Evolutionary conservation across 2,329 filamentous ascomycete species (phyloP).

Genomic region (Gnomoniopsis sp.): DNA sequence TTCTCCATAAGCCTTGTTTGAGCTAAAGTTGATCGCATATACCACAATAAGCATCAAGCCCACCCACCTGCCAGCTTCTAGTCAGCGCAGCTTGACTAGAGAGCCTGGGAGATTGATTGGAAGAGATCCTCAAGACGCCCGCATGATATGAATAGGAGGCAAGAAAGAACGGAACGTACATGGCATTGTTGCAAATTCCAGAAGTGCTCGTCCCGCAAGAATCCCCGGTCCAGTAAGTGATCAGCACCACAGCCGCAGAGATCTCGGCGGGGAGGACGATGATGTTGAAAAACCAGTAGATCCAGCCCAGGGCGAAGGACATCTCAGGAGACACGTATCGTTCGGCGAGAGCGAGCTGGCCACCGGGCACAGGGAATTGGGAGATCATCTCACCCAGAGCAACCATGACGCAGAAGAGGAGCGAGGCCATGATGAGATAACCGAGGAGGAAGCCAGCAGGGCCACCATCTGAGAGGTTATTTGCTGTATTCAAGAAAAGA

Average conservation of each 20-base stretch:
- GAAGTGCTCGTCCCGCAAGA: slow-evolving; percentile 13
- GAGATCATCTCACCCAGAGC: slow-evolving; percentile 16
- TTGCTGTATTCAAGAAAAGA: slow-evolving; percentile 15
- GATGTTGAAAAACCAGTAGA: slow-evolving; percentile 16
- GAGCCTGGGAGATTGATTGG: not conserved
- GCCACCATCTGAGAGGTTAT: slow-evolving; percentile 10
- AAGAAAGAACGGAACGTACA: slow-evolving; percentile 1
- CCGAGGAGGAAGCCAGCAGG: slow-evolving; percentile 9
- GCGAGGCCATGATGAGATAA: slow-evolving; percentile 16
- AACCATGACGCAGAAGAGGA: slow-evolving; percentile 21
- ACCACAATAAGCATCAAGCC: not conserved
- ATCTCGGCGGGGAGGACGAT: slow-evolving; percentile 17
- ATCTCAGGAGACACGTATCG: slow-evolving; percentile 16
- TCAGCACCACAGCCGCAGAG: slow-evolving; percentile 12
- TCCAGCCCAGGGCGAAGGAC: slow-evolving; percentile 14
- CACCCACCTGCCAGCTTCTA: not conserved
- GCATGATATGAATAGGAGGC: not conserved
- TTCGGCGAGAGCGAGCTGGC: slow-evolving; percentile 14
- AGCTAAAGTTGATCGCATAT: slow-evolving; percentile 61
- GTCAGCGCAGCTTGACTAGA: not conserved
- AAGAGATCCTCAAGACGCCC: not conserved
- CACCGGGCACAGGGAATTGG: slow-evolving; percentile 14
- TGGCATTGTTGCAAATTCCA: slow-evolving; percentile 17
- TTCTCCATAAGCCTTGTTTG: slow-evolving; percentile 71
- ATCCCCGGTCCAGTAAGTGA: slow-evolving; percentile 15